Conservation (phyloP, 805 yeast species). For the Yarrowia divulgata region DNA sequence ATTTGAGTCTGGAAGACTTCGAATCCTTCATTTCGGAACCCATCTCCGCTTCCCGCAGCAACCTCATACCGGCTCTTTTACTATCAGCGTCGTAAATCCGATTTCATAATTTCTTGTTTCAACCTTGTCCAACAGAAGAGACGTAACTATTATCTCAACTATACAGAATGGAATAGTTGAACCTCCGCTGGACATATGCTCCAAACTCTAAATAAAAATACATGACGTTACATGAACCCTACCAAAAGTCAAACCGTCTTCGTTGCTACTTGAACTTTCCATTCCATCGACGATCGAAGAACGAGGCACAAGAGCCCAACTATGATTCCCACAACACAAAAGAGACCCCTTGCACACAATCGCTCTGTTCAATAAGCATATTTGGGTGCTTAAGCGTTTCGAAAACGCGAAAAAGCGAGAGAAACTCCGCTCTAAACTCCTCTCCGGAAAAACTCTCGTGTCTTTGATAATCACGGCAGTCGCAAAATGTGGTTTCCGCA, state of each 20-base stretch:
- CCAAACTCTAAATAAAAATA: background rate
- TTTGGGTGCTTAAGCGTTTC: background rate
- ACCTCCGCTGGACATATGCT: too few species aligned
- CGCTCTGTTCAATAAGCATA: conserved; percentile 1
- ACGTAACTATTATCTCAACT: background rate
- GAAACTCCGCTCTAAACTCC: background rate
- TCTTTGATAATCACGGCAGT: background rate
- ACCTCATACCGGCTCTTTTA: background rate
- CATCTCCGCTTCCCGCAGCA: background rate
- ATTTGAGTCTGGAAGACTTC: too few species aligned
- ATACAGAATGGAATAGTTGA: background rate
- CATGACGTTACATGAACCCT: background rate
- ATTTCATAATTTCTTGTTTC: background rate
- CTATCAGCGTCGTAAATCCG: background rate
- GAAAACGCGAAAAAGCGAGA: background rate
- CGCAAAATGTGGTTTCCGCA: background rate
- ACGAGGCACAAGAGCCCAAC: background rate
- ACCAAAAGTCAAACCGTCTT: conserved; percentile 5
- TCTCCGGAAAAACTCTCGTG: background rate
- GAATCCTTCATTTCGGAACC: too few species aligned
- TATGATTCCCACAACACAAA: background rate
- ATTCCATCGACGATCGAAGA: background rate
- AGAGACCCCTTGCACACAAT: background rate
- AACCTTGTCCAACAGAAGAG: background rate
- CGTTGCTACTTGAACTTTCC: background rate